These are phyloP conservation scores for Carex arenaria DNA, from an alignment of 202 grass and related monocot species.

Conservation along the genomic window DNA sequence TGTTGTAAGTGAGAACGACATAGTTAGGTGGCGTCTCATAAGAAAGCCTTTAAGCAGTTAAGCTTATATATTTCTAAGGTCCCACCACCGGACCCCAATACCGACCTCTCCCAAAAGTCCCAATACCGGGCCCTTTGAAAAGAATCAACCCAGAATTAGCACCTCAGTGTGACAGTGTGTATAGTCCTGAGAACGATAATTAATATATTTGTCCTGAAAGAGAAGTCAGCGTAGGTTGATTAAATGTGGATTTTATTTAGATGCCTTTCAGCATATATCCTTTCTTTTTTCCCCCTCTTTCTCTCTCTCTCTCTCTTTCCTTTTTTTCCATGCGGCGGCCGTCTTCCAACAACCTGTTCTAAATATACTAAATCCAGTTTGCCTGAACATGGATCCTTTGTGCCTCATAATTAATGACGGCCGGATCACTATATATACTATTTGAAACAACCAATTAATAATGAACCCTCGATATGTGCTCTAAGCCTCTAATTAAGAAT, in stretches of 20 bases:
- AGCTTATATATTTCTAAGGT: neutral
- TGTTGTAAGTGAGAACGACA: neutral
- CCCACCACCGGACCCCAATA: neutral
- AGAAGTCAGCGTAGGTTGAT: neutral
- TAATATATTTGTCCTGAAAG: neutral
- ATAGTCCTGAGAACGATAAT: neutral
- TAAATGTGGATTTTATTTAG: neutral
- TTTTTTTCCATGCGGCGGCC: constrained; percentile 9
- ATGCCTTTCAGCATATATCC: constrained; percentile 15
- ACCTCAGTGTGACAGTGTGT: no score
- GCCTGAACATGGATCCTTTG: neutral
- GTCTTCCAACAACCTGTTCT: neutral
- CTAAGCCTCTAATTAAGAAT: neutral
- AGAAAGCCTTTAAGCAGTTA: neutral
- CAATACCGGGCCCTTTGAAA: neutral
- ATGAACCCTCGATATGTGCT: no score
- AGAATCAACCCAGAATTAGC: constrained; percentile 6
- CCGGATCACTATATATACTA: neutral
- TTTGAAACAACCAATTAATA: no score
- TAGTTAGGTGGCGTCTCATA: neutral
- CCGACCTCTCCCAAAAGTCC: neutral
- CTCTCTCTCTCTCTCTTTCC: neutral
- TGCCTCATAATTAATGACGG: neutral
- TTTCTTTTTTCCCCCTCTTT: neutral
- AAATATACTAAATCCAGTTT: neutral